phyloP scores from a whole-genome alignment of 2,329 filamentous ascomycete genomes.

The Cladophialophora bantiana region DNA sequence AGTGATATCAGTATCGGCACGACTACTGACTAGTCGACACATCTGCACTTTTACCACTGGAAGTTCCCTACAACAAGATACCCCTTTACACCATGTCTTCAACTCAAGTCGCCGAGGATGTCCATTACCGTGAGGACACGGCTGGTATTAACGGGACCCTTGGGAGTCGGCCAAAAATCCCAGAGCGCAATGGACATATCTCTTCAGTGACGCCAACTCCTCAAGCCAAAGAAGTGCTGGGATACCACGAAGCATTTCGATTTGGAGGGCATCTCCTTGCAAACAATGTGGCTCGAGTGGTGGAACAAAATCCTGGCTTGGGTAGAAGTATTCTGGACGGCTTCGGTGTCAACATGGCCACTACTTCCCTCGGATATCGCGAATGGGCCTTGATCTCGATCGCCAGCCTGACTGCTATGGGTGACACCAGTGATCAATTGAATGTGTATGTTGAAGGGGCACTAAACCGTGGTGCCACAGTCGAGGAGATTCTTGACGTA shows the following conservation, averaged over 20 bases:
- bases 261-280: slow-evolving; percentile 4
- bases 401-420: slow-evolving; percentile 8
- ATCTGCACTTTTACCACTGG: no score
- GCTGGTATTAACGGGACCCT: no score
- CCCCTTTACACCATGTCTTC: no score
- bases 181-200: no score
- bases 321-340: slow-evolving; percentile 4
- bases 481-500: slow-evolving; percentile 6
- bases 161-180: no score
- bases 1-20: no score
- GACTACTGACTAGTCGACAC: no score
- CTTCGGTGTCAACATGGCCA: background rate
- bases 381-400: slow-evolving; percentile 13
- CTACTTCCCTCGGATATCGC: slow-evolving; percentile 2
- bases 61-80: no score
- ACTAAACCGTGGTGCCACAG: background rate
- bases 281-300: slow-evolving; percentile 5
- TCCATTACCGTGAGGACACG: no score
- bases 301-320: slow-evolving; percentile 11
- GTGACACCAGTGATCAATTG: slow-evolving; percentile 9
- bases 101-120: no score
- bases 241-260: slow-evolving; percentile 15
- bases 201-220: background rate
- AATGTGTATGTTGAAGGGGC: slow-evolving; percentile 3
- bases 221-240: background rate